phyloP scores from a whole-genome alignment of 176 grass and related monocot genomes.

The Puya raimondii region DNA sequence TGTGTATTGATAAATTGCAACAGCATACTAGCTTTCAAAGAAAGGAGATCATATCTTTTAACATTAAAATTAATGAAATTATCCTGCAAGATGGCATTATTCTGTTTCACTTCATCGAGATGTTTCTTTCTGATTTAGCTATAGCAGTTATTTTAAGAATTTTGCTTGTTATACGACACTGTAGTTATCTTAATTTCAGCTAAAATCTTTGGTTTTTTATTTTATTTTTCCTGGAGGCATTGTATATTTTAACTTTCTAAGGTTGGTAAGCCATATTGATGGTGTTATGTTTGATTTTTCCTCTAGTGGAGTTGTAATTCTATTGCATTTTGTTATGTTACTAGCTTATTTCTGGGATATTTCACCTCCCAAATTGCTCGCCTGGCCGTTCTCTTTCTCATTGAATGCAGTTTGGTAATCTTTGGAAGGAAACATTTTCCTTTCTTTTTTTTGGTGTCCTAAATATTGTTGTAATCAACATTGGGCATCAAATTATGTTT shows the following conservation, averaged over 20 bases:
- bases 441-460: too few relatives aligned
- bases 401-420: too few relatives aligned
- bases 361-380: background rate
- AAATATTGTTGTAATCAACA: too few relatives aligned
- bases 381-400: too few relatives aligned
- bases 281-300: background rate
- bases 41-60: background rate
- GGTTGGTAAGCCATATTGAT: background rate
- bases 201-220: background rate
- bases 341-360: background rate
- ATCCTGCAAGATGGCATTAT: conserved; percentile 9
- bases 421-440: too few relatives aligned
- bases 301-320: background rate
- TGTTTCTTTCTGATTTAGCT: background rate
- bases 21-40: too few relatives aligned
- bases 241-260: background rate
- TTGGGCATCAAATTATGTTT: too few relatives aligned
- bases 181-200: background rate
- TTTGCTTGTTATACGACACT: background rate
- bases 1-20: background rate
- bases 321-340: background rate
- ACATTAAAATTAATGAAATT: conserved; percentile 3
- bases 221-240: background rate
- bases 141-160: background rate
- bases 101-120: background rate